These are phyloP conservation scores for Tricholoma furcatifolium DNA, from an alignment of 768 basidiomycete species.

Conservation along the genomic window DNA sequence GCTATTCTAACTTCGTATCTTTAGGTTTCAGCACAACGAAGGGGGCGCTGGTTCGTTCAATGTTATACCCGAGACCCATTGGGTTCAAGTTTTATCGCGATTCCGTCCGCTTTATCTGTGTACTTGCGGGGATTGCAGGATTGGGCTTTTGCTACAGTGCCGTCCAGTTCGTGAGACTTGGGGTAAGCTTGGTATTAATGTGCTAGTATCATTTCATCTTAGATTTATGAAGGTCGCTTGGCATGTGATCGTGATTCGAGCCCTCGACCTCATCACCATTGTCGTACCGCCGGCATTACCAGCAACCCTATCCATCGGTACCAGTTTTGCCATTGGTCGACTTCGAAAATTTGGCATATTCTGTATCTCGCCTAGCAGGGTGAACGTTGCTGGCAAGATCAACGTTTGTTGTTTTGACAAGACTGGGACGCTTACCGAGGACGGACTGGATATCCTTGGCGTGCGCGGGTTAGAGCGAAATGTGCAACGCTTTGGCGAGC, in stretches of 20 bases:
- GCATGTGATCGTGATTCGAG: slow-evolving; percentile 89
- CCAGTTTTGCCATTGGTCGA: slow-evolving; percentile 89
- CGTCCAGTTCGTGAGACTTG: slow-evolving; percentile 87
- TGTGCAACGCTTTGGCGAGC: slow-evolving; percentile 82
- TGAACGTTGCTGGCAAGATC: slow-evolving; percentile 94
- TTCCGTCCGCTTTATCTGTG: slow-evolving; percentile 86
- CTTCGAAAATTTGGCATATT: slow-evolving; percentile 87
- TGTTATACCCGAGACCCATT: slow-evolving; percentile 98
- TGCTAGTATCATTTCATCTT: background rate
- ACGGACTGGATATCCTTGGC: slow-evolving; percentile 95
- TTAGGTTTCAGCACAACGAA: slow-evolving; percentile 95
- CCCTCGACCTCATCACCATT: slow-evolving; percentile 92
- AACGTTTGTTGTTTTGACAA: slow-evolving; percentile 99
- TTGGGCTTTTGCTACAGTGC: slow-evolving; percentile 91
- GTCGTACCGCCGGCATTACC: slow-evolving; percentile 98
- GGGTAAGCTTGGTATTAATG: slow-evolving; percentile 48
- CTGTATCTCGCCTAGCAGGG: slow-evolving; percentile 94
- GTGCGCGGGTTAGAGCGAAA: slow-evolving; percentile 82
- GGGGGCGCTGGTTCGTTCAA: slow-evolving; percentile 91
- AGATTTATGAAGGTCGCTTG: slow-evolving; percentile 62
- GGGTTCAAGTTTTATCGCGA: slow-evolving; percentile 99
- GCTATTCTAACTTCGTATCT: background rate
- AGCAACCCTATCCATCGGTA: slow-evolving; percentile 95
- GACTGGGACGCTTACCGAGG: slow-evolving; percentile 97
- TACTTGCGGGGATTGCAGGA: slow-evolving; percentile 88